Evolutionary conservation across 805 yeast species (phyloP).

Genomic region (Maudiozyma barnettii): DNA sequence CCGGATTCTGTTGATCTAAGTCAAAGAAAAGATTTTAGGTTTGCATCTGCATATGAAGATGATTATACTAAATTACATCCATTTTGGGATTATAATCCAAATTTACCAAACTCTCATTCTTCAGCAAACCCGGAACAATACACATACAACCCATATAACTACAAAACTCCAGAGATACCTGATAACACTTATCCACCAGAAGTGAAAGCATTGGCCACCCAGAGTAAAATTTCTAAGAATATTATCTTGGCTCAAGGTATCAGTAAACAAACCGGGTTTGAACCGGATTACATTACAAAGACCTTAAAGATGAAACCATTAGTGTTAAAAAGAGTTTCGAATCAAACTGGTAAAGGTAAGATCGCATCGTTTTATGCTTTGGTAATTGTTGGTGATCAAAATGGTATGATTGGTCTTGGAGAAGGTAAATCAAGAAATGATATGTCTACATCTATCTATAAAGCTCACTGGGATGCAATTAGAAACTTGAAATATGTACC

Average conservation of each 20-base stretch:
- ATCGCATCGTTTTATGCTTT: slow-evolving; percentile 72
- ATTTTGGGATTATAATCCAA: slow-evolving; percentile 54
- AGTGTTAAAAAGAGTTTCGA: slow-evolving; percentile 70
- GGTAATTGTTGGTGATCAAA: slow-evolving; percentile 84
- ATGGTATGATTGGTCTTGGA: slow-evolving; percentile 91
- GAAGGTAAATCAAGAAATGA: slow-evolving; percentile 85
- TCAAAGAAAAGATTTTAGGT: slow-evolving; percentile 17
- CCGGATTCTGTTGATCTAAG: slow-evolving; percentile 25
- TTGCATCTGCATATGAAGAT: slow-evolving; percentile 62
- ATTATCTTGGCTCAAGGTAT: slow-evolving; percentile 40
- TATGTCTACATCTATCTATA: slow-evolving; percentile 60
- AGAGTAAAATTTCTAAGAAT: slow-evolving; percentile 3
- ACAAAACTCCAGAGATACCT: slow-evolving; percentile 16
- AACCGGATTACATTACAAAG: slow-evolving; percentile 45
- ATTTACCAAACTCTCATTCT: slow-evolving; percentile 21
- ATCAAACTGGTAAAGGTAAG: slow-evolving; percentile 89
- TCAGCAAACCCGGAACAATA: slow-evolving; percentile 15
- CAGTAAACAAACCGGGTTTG: slow-evolving; percentile 56
- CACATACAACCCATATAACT: slow-evolving; percentile 1
- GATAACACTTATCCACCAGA: slow-evolving; percentile 6
- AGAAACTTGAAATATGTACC: slow-evolving; percentile 75
- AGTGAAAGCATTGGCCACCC: slow-evolving; percentile 7
- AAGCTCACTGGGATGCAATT: slow-evolving; percentile 91
- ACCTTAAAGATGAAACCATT: slow-evolving; percentile 56
- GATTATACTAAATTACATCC: slow-evolving; percentile 67